Base-by-base conservation (phyloP, 768 basidiomycete genomes). In the Heimioporus sp. region DNA sequence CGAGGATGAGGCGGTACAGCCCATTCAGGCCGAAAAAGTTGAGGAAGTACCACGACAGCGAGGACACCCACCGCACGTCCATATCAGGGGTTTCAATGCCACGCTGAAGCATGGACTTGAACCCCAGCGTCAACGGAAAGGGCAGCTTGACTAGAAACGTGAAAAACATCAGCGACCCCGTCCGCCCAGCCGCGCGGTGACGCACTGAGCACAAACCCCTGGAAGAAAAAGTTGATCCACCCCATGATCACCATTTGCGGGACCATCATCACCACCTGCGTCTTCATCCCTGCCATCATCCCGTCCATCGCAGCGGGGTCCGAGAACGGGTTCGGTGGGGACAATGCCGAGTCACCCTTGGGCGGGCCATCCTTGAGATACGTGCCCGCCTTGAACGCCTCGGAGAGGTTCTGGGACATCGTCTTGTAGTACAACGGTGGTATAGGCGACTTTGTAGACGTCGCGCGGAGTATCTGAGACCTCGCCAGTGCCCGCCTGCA, bases 181-280 rank as follows among this genome's bases (percentile, higher is more conserved):
- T 24, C 19, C 43, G 34, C 21, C 48, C 48, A 30, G 46, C 39
- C 37, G 19, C 35, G 3, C 2, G 47, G 48, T 41, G 35, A 84
- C 95, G 70, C 67, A 98, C 96, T 98, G 52, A 98, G 79, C 52
- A 99, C 90, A 67, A 98, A 98, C 28, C 97, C 97, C 64, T 96
- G 90, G 75, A 98, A 99, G 83, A 99, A 99, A 71, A 95, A 93
- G 70, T 94, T 98, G 73, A 99, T 98, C 91, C 96, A 98, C 46
- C 94, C 95, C 96, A 98, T 98, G 60, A 98, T 92, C 54, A 97
- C 80, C 89, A 98, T 98, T 72, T 98, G 90, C 16, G 90, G 92
- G 13, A 96, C 89, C 90, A 98, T 98, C 90, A 97, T 95, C 44
- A 98, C 93, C 80, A 92, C 92, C 72, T 99, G 97, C 17, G 96